Evolutionary conservation across 345 rosid species (phyloP).

Genomic region (Moringa oleifera): DNA sequence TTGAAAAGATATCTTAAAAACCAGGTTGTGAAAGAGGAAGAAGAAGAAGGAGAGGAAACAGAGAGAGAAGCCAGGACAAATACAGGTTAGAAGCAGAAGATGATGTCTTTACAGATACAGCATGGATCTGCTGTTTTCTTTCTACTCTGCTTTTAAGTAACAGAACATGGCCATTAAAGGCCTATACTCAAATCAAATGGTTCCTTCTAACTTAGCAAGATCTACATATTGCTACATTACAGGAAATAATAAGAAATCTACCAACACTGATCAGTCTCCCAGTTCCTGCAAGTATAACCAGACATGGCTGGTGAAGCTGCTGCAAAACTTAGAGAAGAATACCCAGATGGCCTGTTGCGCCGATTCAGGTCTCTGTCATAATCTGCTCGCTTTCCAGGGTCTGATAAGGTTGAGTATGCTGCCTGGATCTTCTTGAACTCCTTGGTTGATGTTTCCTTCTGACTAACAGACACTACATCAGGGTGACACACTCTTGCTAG

Average conservation of each 20-base stretch:
- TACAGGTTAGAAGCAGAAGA: too few relatives aligned
- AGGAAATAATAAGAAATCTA: constrained; percentile 17
- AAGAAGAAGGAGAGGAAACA: too few relatives aligned
- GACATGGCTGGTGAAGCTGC: constrained; percentile 17
- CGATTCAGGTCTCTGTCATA: constrained; percentile 37
- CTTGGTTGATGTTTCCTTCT: constrained; percentile 32
- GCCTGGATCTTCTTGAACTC: constrained; percentile 46
- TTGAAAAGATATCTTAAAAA: too few relatives aligned
- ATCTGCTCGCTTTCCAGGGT: constrained; percentile 43
- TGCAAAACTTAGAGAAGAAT: constrained; percentile 14
- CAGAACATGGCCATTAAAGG: not conserved
- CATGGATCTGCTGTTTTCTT: not conserved
- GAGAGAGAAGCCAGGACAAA: too few relatives aligned
- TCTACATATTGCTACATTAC: too few relatives aligned
- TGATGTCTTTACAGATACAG: not conserved
- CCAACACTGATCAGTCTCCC: constrained; percentile 85
- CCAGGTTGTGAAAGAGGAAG: too few relatives aligned
- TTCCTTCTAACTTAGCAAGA: not conserved
- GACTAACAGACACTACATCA: constrained; percentile 40
- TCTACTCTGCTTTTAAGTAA: not conserved
- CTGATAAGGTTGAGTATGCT: constrained; percentile 54
- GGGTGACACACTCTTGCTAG: constrained; percentile 56
- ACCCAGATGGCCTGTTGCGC: constrained; percentile 10
- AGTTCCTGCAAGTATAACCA: constrained; percentile 26
- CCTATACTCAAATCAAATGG: not conserved